Conservation (phyloP, 306 rosid species). For the Cicer judaicum region DNA sequence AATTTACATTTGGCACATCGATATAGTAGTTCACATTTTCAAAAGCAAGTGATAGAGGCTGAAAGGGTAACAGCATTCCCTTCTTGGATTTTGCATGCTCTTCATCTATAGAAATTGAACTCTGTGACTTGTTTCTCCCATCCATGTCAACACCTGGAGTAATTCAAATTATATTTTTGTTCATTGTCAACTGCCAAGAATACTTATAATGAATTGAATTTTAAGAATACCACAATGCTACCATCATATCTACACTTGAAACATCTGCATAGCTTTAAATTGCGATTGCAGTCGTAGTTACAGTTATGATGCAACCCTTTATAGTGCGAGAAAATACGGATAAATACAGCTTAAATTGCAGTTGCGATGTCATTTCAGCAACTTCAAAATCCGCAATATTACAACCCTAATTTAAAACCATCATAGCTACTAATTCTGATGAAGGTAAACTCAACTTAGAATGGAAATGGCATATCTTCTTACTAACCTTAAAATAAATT, state of each 20-base stretch:
- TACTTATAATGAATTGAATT: too few species aligned
- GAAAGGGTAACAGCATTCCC: constrained; percentile 63
- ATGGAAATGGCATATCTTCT: not conserved
- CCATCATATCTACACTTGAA: not conserved
- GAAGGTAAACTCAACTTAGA: constrained; percentile 1
- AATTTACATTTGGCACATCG: constrained; percentile 53
- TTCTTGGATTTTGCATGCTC: constrained; percentile 42
- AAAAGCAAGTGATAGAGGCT: constrained; percentile 54
- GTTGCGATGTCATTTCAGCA: too few species aligned
- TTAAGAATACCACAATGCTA: not conserved
- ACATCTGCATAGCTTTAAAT: too few species aligned
- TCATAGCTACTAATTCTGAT: not conserved
- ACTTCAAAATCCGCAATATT: too few species aligned
- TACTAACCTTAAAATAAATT: not conserved
- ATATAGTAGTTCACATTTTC: constrained; percentile 54
- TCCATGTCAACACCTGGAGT: constrained; percentile 40
- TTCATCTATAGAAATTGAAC: constrained; percentile 31
- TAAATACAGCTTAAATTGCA: not conserved
- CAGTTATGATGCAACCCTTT: too few species aligned
- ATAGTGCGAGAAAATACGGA: too few species aligned
- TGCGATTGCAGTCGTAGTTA: too few species aligned
- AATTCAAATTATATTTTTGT: too few species aligned
- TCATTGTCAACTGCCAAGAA: too few species aligned
- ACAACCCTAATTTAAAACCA: too few species aligned
- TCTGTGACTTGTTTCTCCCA: constrained; percentile 34